Conservation (phyloP, 2,329 filamentous ascomycete genomes). For the Cercospora zeina region DNA sequence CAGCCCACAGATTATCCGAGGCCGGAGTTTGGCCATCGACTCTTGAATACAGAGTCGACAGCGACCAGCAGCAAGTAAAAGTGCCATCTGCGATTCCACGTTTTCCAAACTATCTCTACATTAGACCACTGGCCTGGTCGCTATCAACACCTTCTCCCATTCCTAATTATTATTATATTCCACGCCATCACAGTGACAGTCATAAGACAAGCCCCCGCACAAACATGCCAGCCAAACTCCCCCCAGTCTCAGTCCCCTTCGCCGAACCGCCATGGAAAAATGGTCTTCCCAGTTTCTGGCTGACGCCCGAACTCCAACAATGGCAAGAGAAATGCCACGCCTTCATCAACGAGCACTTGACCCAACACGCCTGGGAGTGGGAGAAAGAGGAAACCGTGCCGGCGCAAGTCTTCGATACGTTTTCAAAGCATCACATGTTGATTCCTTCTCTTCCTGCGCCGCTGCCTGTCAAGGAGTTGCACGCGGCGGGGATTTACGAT, state of each 20-base stretch:
- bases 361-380: slow-evolving; percentile 66
- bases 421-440: slow-evolving; percentile 67
- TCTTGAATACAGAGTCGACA: not conserved
- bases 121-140: not conserved
- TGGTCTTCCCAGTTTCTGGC: slow-evolving; percentile 71
- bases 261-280: slow-evolving; percentile 71
- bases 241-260: slow-evolving; percentile 58
- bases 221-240: slow-evolving; percentile 17
- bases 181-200: no score
- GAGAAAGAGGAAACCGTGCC: slow-evolving; percentile 66
- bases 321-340: slow-evolving; percentile 69
- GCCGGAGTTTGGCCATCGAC: slow-evolving; percentile 3
- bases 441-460: slow-evolving; percentile 69
- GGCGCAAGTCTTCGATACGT: slow-evolving; percentile 63
- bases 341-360: slow-evolving; percentile 65
- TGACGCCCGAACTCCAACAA: slow-evolving; percentile 62
- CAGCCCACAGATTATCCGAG: not conserved
- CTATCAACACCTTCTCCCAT: no score
- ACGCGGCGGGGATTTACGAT: slow-evolving; percentile 64
- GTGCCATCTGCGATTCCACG: not conserved
- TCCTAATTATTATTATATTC: not conserved
- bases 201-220: no score
- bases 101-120: not conserved
- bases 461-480: slow-evolving; percentile 67
- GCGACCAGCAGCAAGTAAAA: not conserved